These are phyloP conservation scores for Paracamarosporium sp. DNA, from an alignment of 2,329 filamentous ascomycete genomes.

Conservation along the genomic window DNA sequence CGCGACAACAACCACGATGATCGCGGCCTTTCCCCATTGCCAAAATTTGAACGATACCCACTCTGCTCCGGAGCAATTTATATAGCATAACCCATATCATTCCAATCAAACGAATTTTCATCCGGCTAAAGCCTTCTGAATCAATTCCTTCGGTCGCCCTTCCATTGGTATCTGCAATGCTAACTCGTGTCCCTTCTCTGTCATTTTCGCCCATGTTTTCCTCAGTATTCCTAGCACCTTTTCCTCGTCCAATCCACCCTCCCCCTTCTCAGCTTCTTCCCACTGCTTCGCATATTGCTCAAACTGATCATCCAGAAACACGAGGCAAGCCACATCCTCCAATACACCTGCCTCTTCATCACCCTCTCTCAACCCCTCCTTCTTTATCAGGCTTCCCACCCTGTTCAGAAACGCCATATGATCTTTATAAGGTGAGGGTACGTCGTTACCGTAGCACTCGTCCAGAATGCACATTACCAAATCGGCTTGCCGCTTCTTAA, in stretches of 20 bases:
- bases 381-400: conserved; percentile 76
- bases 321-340: conserved; percentile 85
- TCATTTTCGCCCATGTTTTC: conserved; percentile 53
- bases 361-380: conserved; percentile 71
- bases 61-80: neutral
- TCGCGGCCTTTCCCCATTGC: neutral
- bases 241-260: conserved; percentile 74
- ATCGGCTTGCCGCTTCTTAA: conserved; percentile 75
- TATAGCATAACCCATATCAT: conserved; percentile 6
- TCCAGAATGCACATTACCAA: conserved; percentile 63
- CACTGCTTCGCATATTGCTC: conserved; percentile 65
- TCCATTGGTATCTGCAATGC: conserved; percentile 44
- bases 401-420: conserved; percentile 62
- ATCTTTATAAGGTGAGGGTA: neutral
- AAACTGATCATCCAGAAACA: conserved; percentile 87
- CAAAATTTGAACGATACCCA: neutral
- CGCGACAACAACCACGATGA: neutral
- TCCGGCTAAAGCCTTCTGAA: conserved; percentile 41
- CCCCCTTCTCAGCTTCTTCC: conserved; percentile 33
- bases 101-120: conserved; percentile 10
- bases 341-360: conserved; percentile 75
- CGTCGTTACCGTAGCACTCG: conserved; percentile 52
- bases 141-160: conserved; percentile 34
- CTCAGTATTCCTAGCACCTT: conserved; percentile 68
- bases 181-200: conserved; percentile 38